Base-by-base conservation (phyloP, 2,329 filamentous ascomycete genomes). In the Pseudocercospora vitis region DNA sequence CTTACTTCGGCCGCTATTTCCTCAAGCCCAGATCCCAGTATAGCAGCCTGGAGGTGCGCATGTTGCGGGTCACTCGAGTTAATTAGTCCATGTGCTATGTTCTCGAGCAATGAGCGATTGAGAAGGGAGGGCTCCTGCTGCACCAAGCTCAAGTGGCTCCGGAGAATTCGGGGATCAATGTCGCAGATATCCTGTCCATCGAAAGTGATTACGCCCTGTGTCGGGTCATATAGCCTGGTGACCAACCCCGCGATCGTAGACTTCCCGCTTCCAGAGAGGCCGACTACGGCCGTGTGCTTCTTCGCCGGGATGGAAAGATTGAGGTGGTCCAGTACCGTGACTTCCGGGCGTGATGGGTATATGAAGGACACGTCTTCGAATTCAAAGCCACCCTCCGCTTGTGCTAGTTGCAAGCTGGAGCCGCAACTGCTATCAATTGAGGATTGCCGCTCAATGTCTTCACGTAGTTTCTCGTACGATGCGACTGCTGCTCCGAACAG, bases 381-480 rank as follows among this genome's bases (percentile, higher is more conserved):
- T 23, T 70, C 63, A 14, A 74, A 61, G 8, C 23, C 48, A 7
- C 56, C 60, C 33, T 52, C 51, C 14, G 60, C 57, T 2, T 63
- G 59, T 12, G 63, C 64, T 9, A 46, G 21, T 5, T 18, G 9
- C 12, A 8, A 24, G 8, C 7, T n/a, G 9, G 42, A 46, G 3
- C 21, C 12, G 8, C 23, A 11, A 7, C 67, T 71, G 35, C 67
- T 68, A 54, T 74, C 68, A 31, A 74, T 74, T 7, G 62, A 56
- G 19, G 73, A 68, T 11, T 63, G 48, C 3, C 75, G 74, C 11
- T 83, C 76, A 44, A 87, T 83, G 39, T 85, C 83, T 29, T 76
- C 72, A 7, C 74, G 74, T 4, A 88, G 70, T 47, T 83, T 81
- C 50, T 78, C 70, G 60, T 81, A 88, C 0, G 84, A 73, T 16